Evolutionary conservation across 1,139 yeast genomes (phyloP).

Genomic region (Yamadazyma atlantica): DNA sequence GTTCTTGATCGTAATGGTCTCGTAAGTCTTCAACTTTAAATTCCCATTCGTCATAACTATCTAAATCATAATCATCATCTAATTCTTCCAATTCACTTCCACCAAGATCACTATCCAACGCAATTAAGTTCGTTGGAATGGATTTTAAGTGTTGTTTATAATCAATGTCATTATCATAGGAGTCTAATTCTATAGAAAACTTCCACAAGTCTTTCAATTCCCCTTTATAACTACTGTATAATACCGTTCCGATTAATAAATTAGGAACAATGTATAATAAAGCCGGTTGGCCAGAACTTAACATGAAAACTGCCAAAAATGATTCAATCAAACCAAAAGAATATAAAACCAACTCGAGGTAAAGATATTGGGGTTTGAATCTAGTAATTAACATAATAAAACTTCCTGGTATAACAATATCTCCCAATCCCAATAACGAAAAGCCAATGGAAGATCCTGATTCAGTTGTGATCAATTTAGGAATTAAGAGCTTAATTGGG

Average conservation of each 20-base stretch:
- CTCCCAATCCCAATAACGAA: slow-evolving; percentile 56
- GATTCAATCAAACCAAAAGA: slow-evolving; percentile 44
- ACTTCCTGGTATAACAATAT: slow-evolving; percentile 57
- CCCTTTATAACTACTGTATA: slow-evolving; percentile 31
- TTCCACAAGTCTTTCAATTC: slow-evolving; percentile 44
- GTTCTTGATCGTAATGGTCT: slow-evolving; percentile 7
- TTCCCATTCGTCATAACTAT: slow-evolving; percentile 19
- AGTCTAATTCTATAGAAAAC: slow-evolving; percentile 16
- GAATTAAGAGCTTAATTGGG: slow-evolving; percentile 57
- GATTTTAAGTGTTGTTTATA: slow-evolving; percentile 3
- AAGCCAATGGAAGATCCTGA: slow-evolving; percentile 11
- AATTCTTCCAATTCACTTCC: slow-evolving; percentile 14
- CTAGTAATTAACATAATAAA: slow-evolving; percentile 50
- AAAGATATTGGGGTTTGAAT: slow-evolving; percentile 50
- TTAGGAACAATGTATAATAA: slow-evolving; percentile 61
- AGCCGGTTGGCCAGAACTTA: slow-evolving; percentile 63
- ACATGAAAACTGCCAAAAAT: slow-evolving; percentile 35
- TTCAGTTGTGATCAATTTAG: slow-evolving; percentile 20
- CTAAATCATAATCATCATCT: slow-evolving; percentile 20
- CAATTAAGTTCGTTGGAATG: not conserved
- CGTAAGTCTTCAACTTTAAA: slow-evolving; percentile 14
- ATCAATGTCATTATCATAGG: slow-evolving; percentile 11
- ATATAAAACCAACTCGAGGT: slow-evolving; percentile 43
- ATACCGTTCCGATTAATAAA: slow-evolving; percentile 32
- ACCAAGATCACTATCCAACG: slow-evolving; percentile 15